Base-by-base conservation (phyloP, 2,329 filamentous ascomycete genomes). In the Microthyrium microscopicum region DNA sequence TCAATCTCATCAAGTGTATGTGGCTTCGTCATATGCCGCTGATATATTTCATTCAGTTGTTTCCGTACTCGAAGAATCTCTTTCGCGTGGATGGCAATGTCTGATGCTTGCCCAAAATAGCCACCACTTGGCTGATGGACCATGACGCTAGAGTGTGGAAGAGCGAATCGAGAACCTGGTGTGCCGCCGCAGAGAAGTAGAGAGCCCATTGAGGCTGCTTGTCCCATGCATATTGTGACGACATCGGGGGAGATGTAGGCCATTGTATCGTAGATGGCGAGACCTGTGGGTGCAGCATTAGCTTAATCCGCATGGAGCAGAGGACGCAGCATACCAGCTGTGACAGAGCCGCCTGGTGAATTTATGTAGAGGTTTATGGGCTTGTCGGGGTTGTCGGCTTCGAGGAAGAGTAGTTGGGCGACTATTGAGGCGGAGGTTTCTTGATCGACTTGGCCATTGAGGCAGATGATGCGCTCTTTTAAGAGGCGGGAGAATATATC, bases 231-330 rank as follows among this genome's bases (percentile, higher is more conserved):
- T 20, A 98, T 89, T 1, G 89, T 98, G 27, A 79, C 87, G 0
- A 98, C 84, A 1, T 87, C 83, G 3, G 81, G 81, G 39, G 77
- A 75, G 51, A 98, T 95, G 56, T 98, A 98, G 45, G 78, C 75
- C 87, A 98, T 95, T 9, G 89, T 98, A 54, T 98, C 89, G 65
- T 98, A 98, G 48, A 98, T 95, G 18, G 89, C 85, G 39, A 77
- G 61, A 3, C 64, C 64, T 38, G 21, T 8, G 30, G 12, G 24
- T 15, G 9, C 19, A 4, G n/a, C 16, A 19, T 43, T 29, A 40
- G 27, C 55, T 27, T 8, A 22, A 28, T 8, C 9, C 13, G 19
- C 24, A 29, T 19, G 27, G 20, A 26, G 5, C 12, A 25, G 11
- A 25, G 11, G n/a, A 24, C 20, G n/a, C 21, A 5, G n/a, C 50